Percentiles rank a stretch among this genome's conserved stretches.
These are phyloP conservation scores for Multifurca ochricompacta DNA, from an alignment of 768 basidiomycete species.

Conservation along the genomic window DNA sequence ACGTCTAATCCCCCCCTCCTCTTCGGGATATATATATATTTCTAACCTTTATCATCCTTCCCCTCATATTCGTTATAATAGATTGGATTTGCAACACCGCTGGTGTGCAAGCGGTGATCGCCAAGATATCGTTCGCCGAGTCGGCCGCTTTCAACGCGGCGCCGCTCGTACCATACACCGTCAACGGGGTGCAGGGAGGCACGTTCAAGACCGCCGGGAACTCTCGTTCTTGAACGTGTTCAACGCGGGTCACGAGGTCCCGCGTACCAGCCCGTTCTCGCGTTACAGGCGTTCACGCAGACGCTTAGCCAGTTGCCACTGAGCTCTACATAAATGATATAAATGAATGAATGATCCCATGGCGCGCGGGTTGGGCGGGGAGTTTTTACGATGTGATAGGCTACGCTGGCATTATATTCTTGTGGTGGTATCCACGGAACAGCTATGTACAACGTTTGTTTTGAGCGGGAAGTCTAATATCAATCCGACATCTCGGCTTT, in stretches of 20 bases:
- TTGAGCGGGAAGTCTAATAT: too few relatives aligned
- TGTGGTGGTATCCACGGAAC: too few relatives aligned
- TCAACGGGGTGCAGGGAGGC: constrained; percentile 38
- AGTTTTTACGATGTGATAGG: too few relatives aligned
- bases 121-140: constrained; percentile 33
- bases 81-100: constrained; percentile 40
- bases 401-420: too few relatives aligned
- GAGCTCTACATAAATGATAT: constrained; percentile 12
- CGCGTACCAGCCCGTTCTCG: constrained; percentile 14
- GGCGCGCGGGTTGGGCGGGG: too few relatives aligned
- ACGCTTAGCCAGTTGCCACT: constrained; percentile 11
- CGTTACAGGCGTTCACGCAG: constrained; percentile 17
- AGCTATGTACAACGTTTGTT: too few relatives aligned
- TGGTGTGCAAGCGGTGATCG: constrained; percentile 43
- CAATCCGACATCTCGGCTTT: too few relatives aligned
- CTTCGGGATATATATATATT: constrained; percentile 34
- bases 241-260: constrained; percentile 28
- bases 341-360: too few relatives aligned
- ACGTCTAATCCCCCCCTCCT: too few relatives aligned
- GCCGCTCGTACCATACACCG: constrained; percentile 35
- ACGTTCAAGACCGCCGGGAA: constrained; percentile 43
- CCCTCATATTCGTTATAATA: constrained; percentile 35
- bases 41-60: constrained; percentile 23
- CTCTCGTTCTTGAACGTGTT: constrained; percentile 39
- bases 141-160: constrained; percentile 31